Percentiles rank a stretch among this genome's conserved stretches.
Conservation (phyloP, 73 alveolate species). For the Uronychia binucleata region DNA sequence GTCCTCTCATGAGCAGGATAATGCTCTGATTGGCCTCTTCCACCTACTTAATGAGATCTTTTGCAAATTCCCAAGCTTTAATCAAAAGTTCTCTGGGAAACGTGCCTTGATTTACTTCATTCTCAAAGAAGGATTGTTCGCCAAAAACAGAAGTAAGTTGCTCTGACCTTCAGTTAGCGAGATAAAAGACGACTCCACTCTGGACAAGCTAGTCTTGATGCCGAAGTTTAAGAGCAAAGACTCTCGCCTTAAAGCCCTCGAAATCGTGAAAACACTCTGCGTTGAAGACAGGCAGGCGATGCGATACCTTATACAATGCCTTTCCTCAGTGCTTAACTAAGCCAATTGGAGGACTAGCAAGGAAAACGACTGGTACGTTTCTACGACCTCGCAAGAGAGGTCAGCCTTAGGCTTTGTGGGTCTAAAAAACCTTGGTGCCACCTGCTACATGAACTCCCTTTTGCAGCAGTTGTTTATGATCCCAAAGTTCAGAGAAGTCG, state of each 20-base stretch:
- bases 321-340: not conserved
- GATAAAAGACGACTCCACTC: not conserved
- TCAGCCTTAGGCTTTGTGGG: constrained; percentile 75
- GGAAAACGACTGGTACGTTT: not conserved
- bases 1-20: not conserved
- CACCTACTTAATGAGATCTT: not conserved
- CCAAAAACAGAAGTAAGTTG: no score
- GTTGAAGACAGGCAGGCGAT: not conserved
- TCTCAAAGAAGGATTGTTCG: not conserved
- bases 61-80: not conserved
- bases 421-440: constrained; percentile 84
- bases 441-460: constrained; percentile 95
- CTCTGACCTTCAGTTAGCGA: no score
- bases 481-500: constrained; percentile 73
- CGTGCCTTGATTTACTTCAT: not conserved
- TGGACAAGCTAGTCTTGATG: not conserved
- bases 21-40: not conserved
- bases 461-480: constrained; percentile 93
- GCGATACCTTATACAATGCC: not conserved
- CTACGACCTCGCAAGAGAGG: not conserved
- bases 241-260: not conserved
- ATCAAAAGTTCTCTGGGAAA: not conserved
- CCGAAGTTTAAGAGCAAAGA: not conserved
- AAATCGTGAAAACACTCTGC: not conserved
- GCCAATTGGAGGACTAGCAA: not conserved